Conservation (phyloP, 331 rosid species). For the Malus hybrid region DNA sequence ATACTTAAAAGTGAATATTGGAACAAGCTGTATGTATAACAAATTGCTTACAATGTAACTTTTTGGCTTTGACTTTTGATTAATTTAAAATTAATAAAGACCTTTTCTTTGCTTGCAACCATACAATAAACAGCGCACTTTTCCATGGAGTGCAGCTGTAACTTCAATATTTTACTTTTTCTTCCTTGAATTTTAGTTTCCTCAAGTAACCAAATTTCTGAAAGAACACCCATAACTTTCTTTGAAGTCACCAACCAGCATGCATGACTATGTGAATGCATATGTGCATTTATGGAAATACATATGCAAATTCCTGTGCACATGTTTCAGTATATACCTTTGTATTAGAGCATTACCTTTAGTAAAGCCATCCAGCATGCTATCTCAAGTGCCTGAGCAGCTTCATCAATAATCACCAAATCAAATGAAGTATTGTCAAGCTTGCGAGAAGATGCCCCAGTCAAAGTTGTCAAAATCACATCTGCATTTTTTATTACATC, state of each 20-base stretch:
- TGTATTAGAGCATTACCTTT: slow-evolving; percentile 46
- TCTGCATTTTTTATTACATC: slow-evolving; percentile 88
- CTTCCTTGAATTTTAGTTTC: neutral
- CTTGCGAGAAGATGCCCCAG: slow-evolving; percentile 75
- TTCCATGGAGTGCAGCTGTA: neutral
- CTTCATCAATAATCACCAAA: slow-evolving; percentile 93
- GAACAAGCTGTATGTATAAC: neutral
- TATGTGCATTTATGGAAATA: neutral
- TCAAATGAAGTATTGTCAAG: slow-evolving; percentile 74
- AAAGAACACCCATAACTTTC: neutral
- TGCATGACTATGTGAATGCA: neutral
- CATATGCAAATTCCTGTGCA: neutral
- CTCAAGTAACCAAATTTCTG: neutral
- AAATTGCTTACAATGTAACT: neutral
- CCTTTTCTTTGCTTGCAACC: neutral
- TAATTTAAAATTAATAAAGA: neutral
- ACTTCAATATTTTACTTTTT: neutral
- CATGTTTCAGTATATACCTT: neutral
- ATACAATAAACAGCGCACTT: neutral
- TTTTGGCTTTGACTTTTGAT: neutral
- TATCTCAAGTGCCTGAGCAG: slow-evolving; percentile 98
- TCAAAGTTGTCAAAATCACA: slow-evolving; percentile 82
- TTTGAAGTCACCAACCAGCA: neutral
- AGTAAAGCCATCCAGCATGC: slow-evolving; percentile 91
- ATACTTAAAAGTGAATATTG: slow-evolving; percentile 12